Percentiles rank a stretch among this genome's conserved stretches.
Conservation (phyloP, 2,329 filamentous ascomycete species). For the Clonostachys chloroleuca region DNA sequence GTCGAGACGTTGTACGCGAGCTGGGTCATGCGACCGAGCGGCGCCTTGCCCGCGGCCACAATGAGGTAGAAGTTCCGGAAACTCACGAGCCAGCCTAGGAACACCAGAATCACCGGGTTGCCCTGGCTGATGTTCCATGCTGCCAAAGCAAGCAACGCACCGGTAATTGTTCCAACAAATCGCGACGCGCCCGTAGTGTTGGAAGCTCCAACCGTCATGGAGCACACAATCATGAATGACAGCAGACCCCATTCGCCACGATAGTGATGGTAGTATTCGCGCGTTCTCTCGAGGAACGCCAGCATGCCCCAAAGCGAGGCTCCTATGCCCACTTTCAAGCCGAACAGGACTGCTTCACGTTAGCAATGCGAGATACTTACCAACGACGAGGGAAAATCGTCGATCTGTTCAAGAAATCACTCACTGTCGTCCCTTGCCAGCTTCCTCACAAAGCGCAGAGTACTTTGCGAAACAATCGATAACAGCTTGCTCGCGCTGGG, state of each 20-base stretch:
- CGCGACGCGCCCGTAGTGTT: constrained; percentile 89
- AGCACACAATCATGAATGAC: constrained; percentile 97
- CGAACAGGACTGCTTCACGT: constrained; percentile 54
- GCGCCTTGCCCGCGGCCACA: constrained; percentile 75
- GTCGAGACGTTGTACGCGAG: constrained; percentile 97
- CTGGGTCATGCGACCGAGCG: constrained; percentile 89
- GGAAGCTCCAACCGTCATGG: constrained; percentile 93
- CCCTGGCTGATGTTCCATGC: constrained; percentile 75
- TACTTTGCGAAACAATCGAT: constrained; percentile 36
- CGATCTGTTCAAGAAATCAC: constrained; percentile 5
- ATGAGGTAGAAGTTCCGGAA: constrained; percentile 88
- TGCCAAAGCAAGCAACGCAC: constrained; percentile 68
- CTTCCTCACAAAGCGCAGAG: constrained; percentile 40
- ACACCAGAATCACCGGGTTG: constrained; percentile 68
- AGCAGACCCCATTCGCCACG: constrained; percentile 94
- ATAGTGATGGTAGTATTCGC: constrained; percentile 81
- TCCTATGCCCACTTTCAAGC: constrained; percentile 88
- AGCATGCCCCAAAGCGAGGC: constrained; percentile 86
- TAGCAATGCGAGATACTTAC: not conserved
- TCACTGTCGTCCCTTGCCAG: constrained; percentile 51
- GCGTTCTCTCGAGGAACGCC: constrained; percentile 74
- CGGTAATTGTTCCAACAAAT: constrained; percentile 81
- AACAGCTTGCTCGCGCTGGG: constrained; percentile 39
- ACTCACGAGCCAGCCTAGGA: constrained; percentile 78
- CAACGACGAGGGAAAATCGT: not conserved